phyloP scores from a whole-genome alignment of 805 yeast species.

The Candida nonsorbophila region DNA sequence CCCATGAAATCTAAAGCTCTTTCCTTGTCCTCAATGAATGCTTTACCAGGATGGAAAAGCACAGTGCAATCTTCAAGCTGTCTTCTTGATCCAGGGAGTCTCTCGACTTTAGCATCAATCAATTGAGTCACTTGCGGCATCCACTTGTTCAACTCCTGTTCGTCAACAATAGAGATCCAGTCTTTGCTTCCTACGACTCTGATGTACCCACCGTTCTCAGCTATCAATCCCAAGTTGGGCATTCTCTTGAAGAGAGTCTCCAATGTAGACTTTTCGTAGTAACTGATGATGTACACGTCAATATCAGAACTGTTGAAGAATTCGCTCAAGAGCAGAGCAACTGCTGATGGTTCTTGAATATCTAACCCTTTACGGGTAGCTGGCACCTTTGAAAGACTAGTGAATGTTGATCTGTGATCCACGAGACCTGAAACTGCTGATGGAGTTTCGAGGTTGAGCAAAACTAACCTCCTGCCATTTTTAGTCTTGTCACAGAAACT shows the following conservation, averaged over 20 bases:
- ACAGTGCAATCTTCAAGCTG: constrained; percentile 73
- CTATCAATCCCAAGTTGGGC: constrained; percentile 72
- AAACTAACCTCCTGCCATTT: constrained; percentile 34
- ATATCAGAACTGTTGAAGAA: constrained; percentile 55
- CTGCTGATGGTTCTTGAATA: constrained; percentile 55
- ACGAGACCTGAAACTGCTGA: constrained; percentile 16
- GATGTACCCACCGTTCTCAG: constrained; percentile 85
- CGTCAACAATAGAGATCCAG: constrained; percentile 63
- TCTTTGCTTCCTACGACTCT: constrained; percentile 43
- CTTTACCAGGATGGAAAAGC: constrained; percentile 67
- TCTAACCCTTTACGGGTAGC: constrained; percentile 14
- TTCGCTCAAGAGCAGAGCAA: constrained; percentile 53
- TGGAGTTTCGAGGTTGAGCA: constrained; percentile 14
- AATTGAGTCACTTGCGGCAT: constrained; percentile 51
- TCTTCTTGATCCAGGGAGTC: constrained; percentile 74
- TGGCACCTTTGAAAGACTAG: background rate
- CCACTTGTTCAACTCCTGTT: constrained; percentile 47
- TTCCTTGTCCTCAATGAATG: constrained; percentile 54
- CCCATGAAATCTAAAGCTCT: constrained; percentile 70
- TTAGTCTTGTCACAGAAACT: constrained; percentile 19
- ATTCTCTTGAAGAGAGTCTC: constrained; percentile 64
- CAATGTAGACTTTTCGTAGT: constrained; percentile 57
- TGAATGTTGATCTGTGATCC: constrained; percentile 1
- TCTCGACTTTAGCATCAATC: constrained; percentile 58
- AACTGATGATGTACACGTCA: constrained; percentile 67